Percentiles rank a stretch among this genome's conserved stretches.
phyloP scores from a whole-genome alignment of 208 protist species.

The Acanthamoeba sp. region DNA sequence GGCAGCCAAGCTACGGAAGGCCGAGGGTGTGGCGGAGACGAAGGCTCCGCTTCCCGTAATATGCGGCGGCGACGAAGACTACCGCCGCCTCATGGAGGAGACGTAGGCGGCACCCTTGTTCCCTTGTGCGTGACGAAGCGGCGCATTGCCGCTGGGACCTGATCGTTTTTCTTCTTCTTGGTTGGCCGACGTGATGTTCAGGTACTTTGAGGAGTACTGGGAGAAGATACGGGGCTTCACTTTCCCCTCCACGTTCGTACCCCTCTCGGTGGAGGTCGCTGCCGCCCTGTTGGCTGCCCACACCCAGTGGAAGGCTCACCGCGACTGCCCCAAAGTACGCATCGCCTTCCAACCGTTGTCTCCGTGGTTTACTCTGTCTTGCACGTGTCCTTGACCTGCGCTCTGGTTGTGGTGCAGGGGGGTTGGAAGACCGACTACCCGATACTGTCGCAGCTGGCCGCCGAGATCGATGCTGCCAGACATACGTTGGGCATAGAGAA shows the following conservation, averaged over 20 bases:
- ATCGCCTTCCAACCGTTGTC: no score
- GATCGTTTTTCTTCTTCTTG: neutral
- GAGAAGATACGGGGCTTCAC: constrained; percentile 67
- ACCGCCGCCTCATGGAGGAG: constrained; percentile 33
- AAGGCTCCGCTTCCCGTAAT: neutral
- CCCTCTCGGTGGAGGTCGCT: constrained; percentile 59
- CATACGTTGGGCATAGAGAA: neutral
- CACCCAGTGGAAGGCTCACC: neutral
- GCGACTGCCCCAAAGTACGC: neutral
- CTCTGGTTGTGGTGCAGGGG: neutral
- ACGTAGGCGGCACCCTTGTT: neutral
- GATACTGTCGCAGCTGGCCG: constrained; percentile 12
- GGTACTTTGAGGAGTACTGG: constrained; percentile 79
- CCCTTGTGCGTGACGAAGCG: no score
- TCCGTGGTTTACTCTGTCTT: no score
- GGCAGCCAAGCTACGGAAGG: neutral
- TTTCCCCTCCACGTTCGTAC: constrained; percentile 62
- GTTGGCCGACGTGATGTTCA: neutral
- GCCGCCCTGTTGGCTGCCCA: neutral
- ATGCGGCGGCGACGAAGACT: constrained; percentile 22
- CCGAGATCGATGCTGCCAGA: constrained; percentile 45
- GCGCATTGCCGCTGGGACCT: no score
- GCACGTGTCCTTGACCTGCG: no score
- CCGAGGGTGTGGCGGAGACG: neutral
- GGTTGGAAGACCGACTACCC: neutral